Evolutionary conservation across 768 basidiomycete genomes (phyloP), one percentile per base, ranked within the genome.

Genomic region (Calocera cornea): DNA sequence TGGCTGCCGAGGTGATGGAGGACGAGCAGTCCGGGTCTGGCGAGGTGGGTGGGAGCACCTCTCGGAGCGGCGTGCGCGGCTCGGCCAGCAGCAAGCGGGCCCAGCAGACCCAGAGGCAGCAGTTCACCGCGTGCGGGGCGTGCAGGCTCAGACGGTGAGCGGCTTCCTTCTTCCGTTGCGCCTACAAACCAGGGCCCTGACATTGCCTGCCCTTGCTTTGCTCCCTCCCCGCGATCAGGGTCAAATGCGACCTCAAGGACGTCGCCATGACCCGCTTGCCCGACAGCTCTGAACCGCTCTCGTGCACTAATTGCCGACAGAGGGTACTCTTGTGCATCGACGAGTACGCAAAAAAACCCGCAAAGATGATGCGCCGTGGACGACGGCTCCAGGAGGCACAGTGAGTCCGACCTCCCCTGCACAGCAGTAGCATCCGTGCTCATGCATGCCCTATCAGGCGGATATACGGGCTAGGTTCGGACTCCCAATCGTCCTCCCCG

Each of bases 321-420:
- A 87, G 94, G 49, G 87, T 86, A 27, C 83, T 93, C 40, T 90
- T 91, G 83, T 95, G 94, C 89, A 88, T 95, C 92, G 93, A 95
- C 75, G 93, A 94, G 74, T 94, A 91, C 72, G 90, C 90, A 24
- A 88, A 93, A 71, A 94, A 94, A 74, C 89, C 91, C 1, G 90
- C 91, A 69, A 95, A 94, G 77, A 78, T 92, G 34, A 82, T 94
- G 22, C 78, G 88, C 69, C 86, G 88, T 64, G 90, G 90, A 27
- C 83, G 89, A 50, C 85, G 89, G 34, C 80, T 91, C 14, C 91
- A 90, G 72, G 88, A 90, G 79, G 90, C 88, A 75, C 88, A 92
- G 90, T 90, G 71, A 68, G 89, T n/a, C 65, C 41, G 40, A n/a
- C n/a, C n/a, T n/a, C n/a, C 40, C 54, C 1, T 54, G 8, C 44